Conservation (phyloP, 495 filamentous ascomycete genomes). For the Trichoderma reesei region DNA sequence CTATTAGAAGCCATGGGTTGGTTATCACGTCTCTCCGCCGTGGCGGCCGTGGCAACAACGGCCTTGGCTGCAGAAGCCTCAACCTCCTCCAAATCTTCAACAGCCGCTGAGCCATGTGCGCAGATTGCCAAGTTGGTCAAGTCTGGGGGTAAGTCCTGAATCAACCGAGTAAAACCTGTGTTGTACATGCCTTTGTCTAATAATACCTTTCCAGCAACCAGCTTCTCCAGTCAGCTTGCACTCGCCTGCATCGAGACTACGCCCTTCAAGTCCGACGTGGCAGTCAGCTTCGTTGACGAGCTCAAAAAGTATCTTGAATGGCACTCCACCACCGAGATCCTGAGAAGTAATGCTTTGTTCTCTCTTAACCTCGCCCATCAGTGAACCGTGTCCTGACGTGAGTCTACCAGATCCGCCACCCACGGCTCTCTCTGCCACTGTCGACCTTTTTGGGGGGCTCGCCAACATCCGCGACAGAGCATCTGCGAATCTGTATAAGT, state of each 20-base stretch:
- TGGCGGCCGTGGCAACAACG: neutral
- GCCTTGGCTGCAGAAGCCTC: neutral
- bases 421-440: neutral
- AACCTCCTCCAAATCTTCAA: neutral
- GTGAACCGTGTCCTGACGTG: neutral
- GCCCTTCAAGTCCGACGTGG: neutral
- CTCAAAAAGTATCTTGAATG: neutral
- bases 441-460: neutral
- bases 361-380: neutral
- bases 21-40: conserved; percentile 1
- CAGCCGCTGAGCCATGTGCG: neutral
- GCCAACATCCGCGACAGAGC: neutral
- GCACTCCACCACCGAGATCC: neutral
- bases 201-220: neutral
- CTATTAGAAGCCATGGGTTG: neutral
- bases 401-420: neutral
- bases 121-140: neutral
- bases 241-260: neutral
- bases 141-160: neutral
- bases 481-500: neutral
- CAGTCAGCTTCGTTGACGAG: neutral
- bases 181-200: neutral
- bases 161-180: neutral
- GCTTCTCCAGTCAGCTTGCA: neutral
- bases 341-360: neutral